Evolutionary conservation across 1,284 basidiomycete species (phyloP), one percentile per base, ranked within the genome.

Genomic region (Austroboletus niveus): DNA sequence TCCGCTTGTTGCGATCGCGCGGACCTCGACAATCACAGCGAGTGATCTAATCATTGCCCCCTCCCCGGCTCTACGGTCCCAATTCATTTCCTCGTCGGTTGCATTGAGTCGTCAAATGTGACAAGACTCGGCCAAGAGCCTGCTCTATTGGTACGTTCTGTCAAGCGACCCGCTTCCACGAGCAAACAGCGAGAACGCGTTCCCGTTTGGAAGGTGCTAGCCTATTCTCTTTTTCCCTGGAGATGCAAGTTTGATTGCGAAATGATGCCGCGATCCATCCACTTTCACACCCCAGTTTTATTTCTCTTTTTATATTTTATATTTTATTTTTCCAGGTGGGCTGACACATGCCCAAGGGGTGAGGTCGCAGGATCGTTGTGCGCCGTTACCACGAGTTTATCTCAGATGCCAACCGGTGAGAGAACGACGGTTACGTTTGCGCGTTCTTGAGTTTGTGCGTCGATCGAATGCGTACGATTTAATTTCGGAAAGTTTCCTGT

Each of bases 351-450:
- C 56, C 53, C 51, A 47, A 55, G 54, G 51, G 41, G 60, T 49
- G 52, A 55, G 64, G 60, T 61, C 53, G 51, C 60, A 68, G 60
- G 66, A 59, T 56, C 52, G 53, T 55, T 55, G 29, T 63, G 58
- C 49, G 47, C 52, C 20, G 54, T 62, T 63, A 49, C 62, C 64
- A 68, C 62, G 62, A 68, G 62, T 64, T 61, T 66, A 64, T 68
- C 63, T 66, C 54, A 59, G 54, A 61, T 66, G 47, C 42, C 50
- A 53, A 49, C 45, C 39, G 40, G 51, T 66, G 63, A 53, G 62
- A 60, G 57, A 45, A 54, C 48, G 50, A 46, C 22, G 31, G 45
- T 54, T 49, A 47, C 52, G 51, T 24, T 51, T 49, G 35, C 15
- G 17, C 36, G 43, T 43, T 53, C 53, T 38, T 53, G 11, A 3